Base-by-base conservation (phyloP, 352 stramenopile species). In the Hyphochytrium catenoides region DNA sequence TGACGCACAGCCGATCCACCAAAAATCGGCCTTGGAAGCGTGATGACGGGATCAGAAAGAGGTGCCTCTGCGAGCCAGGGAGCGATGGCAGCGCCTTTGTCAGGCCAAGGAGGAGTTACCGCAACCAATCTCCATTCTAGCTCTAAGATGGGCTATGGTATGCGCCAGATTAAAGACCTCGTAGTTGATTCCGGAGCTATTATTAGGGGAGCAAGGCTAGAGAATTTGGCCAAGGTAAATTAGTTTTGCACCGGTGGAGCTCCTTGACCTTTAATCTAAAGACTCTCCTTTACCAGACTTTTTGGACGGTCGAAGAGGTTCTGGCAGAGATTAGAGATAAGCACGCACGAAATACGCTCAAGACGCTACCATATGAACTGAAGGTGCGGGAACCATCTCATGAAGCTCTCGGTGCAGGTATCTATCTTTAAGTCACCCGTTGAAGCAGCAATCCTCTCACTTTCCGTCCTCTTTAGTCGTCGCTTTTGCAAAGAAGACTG, bases 251-350 rank as follows among this genome's bases (percentile, higher is more conserved):
- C 26, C 15, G 17, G 12, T 4, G 20, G 8, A 26, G 5, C 33
- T 4, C 5, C 19, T 30, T 12, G 26, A 15, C 12, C 12, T 48
- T n/a, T n/a, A n/a, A n/a, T 44, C 5, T 8, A 1, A 22, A 12
- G 9, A 34, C 19, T 46, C 17, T 28, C 12, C 28, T 19, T 31
- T 5, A 32, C 17, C 40, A 56, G 57, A 77, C 77, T 47, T 78
- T 82, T 24, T 85, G 68, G 68, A 82, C 70, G 0, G 67, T 78
- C 12, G 63, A 60, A 3, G 70, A 85, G 56, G 70, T 85, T 41
- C 38, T 85, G 31, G 43, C 51, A 21, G 70, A 85, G 35, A 85
- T 85, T 37, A 68, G 69, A 9, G 70, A 85, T 48, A 69, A 68
- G 41, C 67, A 64, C 29, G 62, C 70, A 19, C 63, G 70, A 14